A percentile compares a stretch with the other conserved stretches of the same genome.
These are phyloP conservation scores for Wallemia ichthyophaga DNA, from an alignment of 1,284 basidiomycete species.

Conservation along the genomic window DNA sequence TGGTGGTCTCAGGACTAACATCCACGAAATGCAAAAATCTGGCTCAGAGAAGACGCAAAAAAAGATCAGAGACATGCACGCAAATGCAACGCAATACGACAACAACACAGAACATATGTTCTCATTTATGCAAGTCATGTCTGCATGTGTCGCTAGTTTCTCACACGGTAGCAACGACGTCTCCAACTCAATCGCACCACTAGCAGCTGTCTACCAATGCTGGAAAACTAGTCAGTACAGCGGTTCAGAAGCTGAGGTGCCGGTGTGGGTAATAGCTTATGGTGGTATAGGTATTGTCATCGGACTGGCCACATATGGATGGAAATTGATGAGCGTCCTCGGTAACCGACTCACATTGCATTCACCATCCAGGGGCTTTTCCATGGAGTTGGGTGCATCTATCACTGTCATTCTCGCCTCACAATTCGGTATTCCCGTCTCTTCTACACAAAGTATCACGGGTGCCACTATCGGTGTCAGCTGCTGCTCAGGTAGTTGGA, in stretches of 20 bases:
- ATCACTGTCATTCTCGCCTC: slow-evolving; percentile 21
- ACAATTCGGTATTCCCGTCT: slow-evolving; percentile 17
- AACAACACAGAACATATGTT: slow-evolving; percentile 22
- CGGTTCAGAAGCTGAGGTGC: slow-evolving; percentile 14
- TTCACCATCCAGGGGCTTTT: slow-evolving; percentile 21
- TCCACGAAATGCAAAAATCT: slow-evolving; percentile 16
- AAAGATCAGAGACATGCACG: slow-evolving; percentile 17
- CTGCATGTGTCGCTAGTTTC: slow-evolving; percentile 22
- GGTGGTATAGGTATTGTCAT: slow-evolving; percentile 18
- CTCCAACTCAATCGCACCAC: slow-evolving; percentile 19
- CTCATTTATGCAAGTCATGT: slow-evolving; percentile 22
- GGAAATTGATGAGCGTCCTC: slow-evolving; percentile 16
- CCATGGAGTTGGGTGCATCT: slow-evolving; percentile 21
- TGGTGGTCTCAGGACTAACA: slow-evolving; percentile 10
- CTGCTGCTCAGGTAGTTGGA: slow-evolving; percentile 15
- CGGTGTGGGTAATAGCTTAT: slow-evolving; percentile 20
- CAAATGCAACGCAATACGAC: slow-evolving; percentile 17
- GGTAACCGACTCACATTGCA: slow-evolving; percentile 20
- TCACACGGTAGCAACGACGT: slow-evolving; percentile 17
- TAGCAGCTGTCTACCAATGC: slow-evolving; percentile 17
- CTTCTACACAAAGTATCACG: slow-evolving; percentile 20
- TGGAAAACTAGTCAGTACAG: slow-evolving; percentile 15
- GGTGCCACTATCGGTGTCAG: slow-evolving; percentile 20
- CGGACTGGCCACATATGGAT: slow-evolving; percentile 19
- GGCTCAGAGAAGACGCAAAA: slow-evolving; percentile 13